These are phyloP conservation scores for Nicotiana knightiana DNA, from an alignment of 257 asterid species.

Conservation along the genomic window DNA sequence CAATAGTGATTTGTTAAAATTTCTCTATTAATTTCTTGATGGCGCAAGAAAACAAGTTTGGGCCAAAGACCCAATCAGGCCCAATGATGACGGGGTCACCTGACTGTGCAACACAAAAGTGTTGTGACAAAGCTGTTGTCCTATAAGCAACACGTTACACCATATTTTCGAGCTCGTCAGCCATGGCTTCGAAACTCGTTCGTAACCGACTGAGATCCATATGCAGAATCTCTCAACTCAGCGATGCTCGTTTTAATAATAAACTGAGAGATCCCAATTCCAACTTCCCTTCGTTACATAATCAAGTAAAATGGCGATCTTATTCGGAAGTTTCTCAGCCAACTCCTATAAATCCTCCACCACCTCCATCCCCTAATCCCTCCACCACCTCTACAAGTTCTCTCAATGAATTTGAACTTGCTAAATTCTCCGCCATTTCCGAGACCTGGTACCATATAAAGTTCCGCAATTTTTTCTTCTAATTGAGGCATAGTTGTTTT, in stretches of 20 bases:
- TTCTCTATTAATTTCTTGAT: too few species aligned
- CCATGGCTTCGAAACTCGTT: constrained; percentile 47
- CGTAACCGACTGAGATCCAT: constrained; percentile 34
- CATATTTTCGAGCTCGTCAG: background rate
- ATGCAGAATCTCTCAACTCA: constrained; percentile 11
- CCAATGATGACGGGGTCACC: background rate
- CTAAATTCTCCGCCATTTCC: constrained; percentile 61
- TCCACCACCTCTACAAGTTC: constrained; percentile 35
- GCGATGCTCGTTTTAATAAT: background rate
- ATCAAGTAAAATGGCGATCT: constrained; percentile 22
- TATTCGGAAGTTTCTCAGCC: constrained; percentile 37
- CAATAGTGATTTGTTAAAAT: too few species aligned
- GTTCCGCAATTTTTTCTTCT: background rate
- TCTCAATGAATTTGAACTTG: constrained; percentile 58
- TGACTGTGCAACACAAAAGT: background rate
- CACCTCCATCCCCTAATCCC: background rate
- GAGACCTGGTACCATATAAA: constrained; percentile 52
- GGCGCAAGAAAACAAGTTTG: background rate
- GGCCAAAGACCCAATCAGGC: background rate
- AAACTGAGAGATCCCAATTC: background rate
- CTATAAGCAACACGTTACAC: background rate
- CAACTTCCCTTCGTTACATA: background rate
- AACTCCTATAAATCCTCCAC: constrained; percentile 24
- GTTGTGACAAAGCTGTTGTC: background rate
- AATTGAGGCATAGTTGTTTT: background rate